Base-by-base conservation (phyloP, 1,284 basidiomycete genomes). In the Microstroma glucosiphilum region DNA sequence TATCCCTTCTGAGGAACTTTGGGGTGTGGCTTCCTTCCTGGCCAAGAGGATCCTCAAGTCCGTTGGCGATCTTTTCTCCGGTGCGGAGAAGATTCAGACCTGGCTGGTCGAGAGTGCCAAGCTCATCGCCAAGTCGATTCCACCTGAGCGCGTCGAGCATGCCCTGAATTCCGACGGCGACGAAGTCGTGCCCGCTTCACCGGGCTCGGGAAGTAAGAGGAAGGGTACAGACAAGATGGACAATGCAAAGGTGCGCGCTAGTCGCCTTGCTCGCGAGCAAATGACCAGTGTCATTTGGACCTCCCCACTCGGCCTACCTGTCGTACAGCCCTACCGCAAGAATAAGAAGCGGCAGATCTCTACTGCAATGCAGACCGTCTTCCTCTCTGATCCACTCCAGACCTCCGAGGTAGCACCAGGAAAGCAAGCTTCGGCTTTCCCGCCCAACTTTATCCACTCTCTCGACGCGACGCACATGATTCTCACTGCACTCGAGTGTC, bases 401-500 rank as follows among this genome's bases (percentile, higher is more conserved):
- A 87, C 88, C 13, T 83, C 88, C 40, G 86, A 90, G 80, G 93
- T 97, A 43, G 89, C 92, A 71, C 82, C 90, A 0, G 74, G 83
- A 65, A 96, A 96, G 80, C 94, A 99, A 80, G 89, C 92, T 0
- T 87, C 90, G 1, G 96, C 94, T 1, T 98, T 99, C 86, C 94
- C 94, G 12, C 96, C 94, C 46, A 99, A 99, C 83, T 98, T 94
- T 78, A 91, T 98, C 63, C 96, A 99, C 80, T 92, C 89, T 73
- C 84, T 98, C 57, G 96, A 99, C 79, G 96, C 96, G 2, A 96
- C 94, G 0, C 96, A 99, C 81, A 97, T 99, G 93, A 89, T 97
- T 85, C 82, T 97, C 69, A 97, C 93, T 0, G 93, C 94, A n/a
- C 83, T 96, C 48, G 88, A 91, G 74, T 96, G 73, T 55, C 70